A percentile compares a stretch with the other conserved stretches of the same genome.
These are phyloP conservation scores for Phytomonas sp. DNA, from an alignment of 208 protist species.

Conservation along the genomic window DNA sequence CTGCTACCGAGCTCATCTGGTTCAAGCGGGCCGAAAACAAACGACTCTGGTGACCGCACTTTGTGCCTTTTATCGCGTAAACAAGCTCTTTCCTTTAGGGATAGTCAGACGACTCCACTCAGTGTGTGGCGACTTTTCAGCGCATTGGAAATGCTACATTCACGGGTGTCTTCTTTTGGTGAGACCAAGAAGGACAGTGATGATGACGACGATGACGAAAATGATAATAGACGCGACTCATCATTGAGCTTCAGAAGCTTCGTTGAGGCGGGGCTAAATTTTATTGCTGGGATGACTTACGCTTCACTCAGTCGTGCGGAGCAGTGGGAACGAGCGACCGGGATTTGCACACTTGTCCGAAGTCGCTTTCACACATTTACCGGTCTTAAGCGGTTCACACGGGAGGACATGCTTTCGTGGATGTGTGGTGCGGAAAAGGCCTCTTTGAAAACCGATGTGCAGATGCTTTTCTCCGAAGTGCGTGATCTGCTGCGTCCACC, in stretches of 20 bases:
- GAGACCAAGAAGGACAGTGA: slow-evolving; percentile 12
- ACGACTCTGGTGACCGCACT: neutral
- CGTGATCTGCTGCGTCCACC: slow-evolving; percentile 28
- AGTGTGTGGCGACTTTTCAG: slow-evolving; percentile 54
- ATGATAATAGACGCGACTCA: neutral
- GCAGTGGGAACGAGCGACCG: slow-evolving; percentile 47
- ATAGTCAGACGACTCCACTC: slow-evolving; percentile 20
- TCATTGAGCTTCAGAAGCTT: slow-evolving; percentile 17
- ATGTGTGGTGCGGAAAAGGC: slow-evolving; percentile 3
- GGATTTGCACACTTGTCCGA: slow-evolving; percentile 46
- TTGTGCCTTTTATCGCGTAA: neutral
- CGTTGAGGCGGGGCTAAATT: slow-evolving; percentile 43
- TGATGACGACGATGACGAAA: slow-evolving; percentile 13
- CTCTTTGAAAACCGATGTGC: neutral
- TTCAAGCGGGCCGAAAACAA: neutral
- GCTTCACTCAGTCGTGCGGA: slow-evolving; percentile 22
- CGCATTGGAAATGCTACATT: slow-evolving; percentile 35
- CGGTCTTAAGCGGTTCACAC: neutral
- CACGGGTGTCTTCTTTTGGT: neutral
- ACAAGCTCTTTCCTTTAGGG: slow-evolving; percentile 2
- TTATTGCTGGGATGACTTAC: slow-evolving; percentile 37
- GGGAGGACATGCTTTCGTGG: slow-evolving; percentile 11
- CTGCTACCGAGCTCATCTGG: neutral
- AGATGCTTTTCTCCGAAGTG: slow-evolving; percentile 16
- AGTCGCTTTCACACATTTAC: slow-evolving; percentile 24